Percentiles rank a stretch among this genome's conserved stretches.
phyloP scores from a whole-genome alignment of 768 basidiomycete species.

The Leucosporidium scottii region DNA sequence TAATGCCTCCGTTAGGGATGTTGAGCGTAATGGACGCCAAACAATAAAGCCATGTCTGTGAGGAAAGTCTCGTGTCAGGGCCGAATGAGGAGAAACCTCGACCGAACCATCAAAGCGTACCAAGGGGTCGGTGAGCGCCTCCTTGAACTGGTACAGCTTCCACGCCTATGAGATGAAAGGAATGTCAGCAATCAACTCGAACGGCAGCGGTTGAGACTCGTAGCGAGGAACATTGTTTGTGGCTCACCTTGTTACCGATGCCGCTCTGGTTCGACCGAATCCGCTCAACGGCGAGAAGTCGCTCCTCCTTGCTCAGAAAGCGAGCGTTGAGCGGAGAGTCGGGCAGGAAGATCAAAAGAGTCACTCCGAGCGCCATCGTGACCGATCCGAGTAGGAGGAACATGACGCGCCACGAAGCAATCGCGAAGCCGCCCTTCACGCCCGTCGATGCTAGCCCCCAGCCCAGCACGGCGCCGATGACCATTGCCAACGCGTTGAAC shows the following conservation, averaged over 20 bases:
- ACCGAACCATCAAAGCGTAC: background rate
- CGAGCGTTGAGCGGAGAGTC: conserved; percentile 14
- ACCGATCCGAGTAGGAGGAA: conserved; percentile 3
- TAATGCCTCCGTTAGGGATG: conserved; percentile 17
- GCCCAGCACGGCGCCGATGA: conserved; percentile 21
- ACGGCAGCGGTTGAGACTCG: background rate
- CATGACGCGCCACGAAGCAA: background rate
- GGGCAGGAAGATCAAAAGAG: conserved; percentile 12
- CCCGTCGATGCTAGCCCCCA: conserved; percentile 26
- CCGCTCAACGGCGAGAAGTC: conserved; percentile 12
- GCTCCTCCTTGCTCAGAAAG: conserved; percentile 8
- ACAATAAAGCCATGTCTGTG: conserved; percentile 20
- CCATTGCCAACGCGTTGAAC: conserved; percentile 16
- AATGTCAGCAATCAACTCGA: too few species aligned
- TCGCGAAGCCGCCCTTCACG: conserved; percentile 6
- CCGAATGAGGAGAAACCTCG: too few species aligned
- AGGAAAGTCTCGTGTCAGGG: too few species aligned
- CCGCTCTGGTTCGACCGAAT: conserved; percentile 29
- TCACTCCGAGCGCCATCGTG: background rate
- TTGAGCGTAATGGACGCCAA: conserved; percentile 15
- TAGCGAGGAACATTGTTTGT: too few species aligned
- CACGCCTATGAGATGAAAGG: background rate
- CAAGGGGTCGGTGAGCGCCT: conserved; percentile 24
- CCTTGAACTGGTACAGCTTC: conserved; percentile 23
- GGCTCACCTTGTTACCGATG: conserved; percentile 13